Evolutionary conservation across 2,329 filamentous ascomycete genomes (phyloP).

Genomic region (Dothidotthia symphoricarpi): DNA sequence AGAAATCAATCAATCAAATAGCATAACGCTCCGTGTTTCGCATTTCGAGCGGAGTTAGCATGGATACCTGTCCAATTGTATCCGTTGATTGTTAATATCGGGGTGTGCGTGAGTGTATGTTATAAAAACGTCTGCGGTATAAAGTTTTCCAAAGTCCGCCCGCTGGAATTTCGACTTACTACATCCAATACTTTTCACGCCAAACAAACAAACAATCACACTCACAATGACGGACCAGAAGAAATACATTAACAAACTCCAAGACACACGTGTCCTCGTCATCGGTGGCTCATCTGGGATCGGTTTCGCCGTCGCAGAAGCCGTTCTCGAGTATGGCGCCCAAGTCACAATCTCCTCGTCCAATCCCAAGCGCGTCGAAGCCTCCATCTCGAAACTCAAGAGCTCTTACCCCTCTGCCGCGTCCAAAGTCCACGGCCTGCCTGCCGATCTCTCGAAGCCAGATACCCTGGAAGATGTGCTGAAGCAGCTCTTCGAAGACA

Average conservation of each 20-base stretch:
- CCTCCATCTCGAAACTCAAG: constrained; percentile 48
- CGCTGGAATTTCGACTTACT: too few relatives aligned
- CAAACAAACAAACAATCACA: neutral
- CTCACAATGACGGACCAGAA: constrained; percentile 38
- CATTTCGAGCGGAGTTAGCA: too few relatives aligned
- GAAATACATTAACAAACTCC: constrained; percentile 52
- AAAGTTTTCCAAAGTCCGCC: too few relatives aligned
- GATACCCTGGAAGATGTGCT: constrained; percentile 51
- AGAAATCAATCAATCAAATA: too few relatives aligned
- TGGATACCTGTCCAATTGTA: too few relatives aligned
- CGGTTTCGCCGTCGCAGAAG: constrained; percentile 61
- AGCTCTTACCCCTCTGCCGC: constrained; percentile 45
- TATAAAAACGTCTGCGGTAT: too few relatives aligned
- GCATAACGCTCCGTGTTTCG: too few relatives aligned
- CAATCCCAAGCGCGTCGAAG: constrained; percentile 49
- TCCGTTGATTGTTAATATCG: too few relatives aligned
- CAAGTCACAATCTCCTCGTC: constrained; percentile 62
- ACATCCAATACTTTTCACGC: too few relatives aligned
- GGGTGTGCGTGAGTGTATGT: too few relatives aligned
- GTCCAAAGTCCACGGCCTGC: constrained; percentile 44
- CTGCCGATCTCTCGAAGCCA: constrained; percentile 50
- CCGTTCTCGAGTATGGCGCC: constrained; percentile 55
- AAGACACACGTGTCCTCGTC: constrained; percentile 53
- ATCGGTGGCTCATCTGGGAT: constrained; percentile 65
- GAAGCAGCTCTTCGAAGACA: constrained; percentile 45